Evolutionary conservation across 1,284 basidiomycete species (phyloP).

Genomic region (Pisolithus thermaeus): DNA sequence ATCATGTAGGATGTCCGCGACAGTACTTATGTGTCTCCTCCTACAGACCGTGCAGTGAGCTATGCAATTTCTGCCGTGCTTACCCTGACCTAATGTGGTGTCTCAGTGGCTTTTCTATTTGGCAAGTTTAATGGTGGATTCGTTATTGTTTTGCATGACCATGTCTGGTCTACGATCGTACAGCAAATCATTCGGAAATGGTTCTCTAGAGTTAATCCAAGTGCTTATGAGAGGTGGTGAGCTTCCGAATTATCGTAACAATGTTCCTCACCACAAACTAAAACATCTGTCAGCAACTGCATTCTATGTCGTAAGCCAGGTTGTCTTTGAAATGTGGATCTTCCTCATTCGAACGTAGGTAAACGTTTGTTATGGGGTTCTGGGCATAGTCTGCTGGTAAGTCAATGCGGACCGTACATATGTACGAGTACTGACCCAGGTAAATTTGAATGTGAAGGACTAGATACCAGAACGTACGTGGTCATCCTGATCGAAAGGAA

Average conservation of each 20-base stretch:
- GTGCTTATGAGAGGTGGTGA: neutral
- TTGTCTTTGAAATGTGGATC: neutral
- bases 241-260: neutral
- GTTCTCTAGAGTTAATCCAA: neutral
- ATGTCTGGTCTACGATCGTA: neutral
- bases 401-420: neutral
- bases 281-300: neutral
- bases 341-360: neutral
- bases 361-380: neutral
- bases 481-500: neutral
- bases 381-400: neutral
- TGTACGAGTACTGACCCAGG: neutral
- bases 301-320: neutral
- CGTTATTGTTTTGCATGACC: conserved; percentile 2
- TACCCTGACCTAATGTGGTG: neutral
- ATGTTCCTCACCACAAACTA: neutral
- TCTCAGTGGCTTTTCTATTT: neutral
- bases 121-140: conserved; percentile 3
- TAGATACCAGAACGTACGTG: neutral
- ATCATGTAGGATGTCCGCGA: neutral
- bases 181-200: neutral
- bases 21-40: neutral
- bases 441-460: neutral
- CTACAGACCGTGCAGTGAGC: neutral
- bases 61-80: neutral